Evolutionary conservation across 2,329 filamentous ascomycete genomes (phyloP), one percentile per base, ranked within the genome.

Genomic region (Dactylella cylindrospora): DNA sequence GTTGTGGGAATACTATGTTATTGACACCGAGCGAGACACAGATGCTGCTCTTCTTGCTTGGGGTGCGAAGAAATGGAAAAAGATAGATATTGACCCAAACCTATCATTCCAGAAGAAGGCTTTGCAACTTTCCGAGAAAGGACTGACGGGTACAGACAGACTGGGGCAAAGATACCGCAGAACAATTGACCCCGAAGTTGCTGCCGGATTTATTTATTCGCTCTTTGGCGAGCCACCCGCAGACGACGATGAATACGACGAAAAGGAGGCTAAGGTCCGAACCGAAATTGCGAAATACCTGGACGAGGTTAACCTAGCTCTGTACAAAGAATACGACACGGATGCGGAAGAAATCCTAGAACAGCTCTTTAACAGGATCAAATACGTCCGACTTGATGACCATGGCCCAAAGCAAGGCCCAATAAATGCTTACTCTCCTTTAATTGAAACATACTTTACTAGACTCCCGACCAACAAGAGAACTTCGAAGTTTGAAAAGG

Each of bases 381-480:
- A 95, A 73, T 98, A 98, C 75, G 82, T 91, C 65, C 86, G 93
- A 31, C 75, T 98, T n/a, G 93, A 97, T 66, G 86, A 89, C 0
- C 81, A 97, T 71, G 93, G 93, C 0, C 93, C 93, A 2, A 91
- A 88, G 72, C 76, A 88, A 47, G 93, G 93, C 0, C 81, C 84
- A 13, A 87, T 98, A 70, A 86, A 83, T 53, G 75, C 83, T 5
- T 76, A 84, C 49, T 91, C 82, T 69, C 90, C 93, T 9, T 77
- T 98, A 22, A 88, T 96, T 65, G 93, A 98, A 76, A 80, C 86
- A 0, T 98, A 98, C 75, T 98, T 98, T 73, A 97, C 93, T 0
- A 83, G 91, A 22, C 77, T 98, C 32, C 88, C 90, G 1, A 72
- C 80, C 23, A 95, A 95, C 68, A 82, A 86, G 8, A 82, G 79